phyloP scores from a whole-genome alignment of 768 basidiomycete species.

The Lactarius pseudohatsudake region DNA sequence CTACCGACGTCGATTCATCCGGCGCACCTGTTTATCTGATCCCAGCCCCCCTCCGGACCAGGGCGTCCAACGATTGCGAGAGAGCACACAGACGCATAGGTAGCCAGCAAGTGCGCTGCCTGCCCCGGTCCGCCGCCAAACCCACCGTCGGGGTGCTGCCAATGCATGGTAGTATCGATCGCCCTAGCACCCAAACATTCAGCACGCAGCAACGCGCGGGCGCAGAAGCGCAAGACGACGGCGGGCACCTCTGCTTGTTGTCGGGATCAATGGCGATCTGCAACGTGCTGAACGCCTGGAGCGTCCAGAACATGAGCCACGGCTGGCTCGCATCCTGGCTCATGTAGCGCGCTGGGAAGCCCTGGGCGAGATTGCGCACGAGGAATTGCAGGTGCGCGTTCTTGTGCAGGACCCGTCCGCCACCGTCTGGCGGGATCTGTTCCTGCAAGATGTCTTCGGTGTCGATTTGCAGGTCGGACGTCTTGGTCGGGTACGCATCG shows the following conservation, averaged over 20 bases:
- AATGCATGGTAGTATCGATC: conserved; percentile 75
- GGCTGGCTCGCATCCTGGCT: conserved; percentile 93
- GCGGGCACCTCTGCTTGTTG: conserved; percentile 70
- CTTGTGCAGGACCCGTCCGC: conserved; percentile 50
- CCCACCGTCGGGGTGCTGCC: conserved; percentile 85
- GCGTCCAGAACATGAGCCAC: conserved; percentile 92
- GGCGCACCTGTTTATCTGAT: conserved; percentile 74
- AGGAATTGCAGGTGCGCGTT: conserved; percentile 76
- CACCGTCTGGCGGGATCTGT: conserved; percentile 45
- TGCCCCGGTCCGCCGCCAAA: conserved; percentile 93
- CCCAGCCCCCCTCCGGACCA: conserved; percentile 79
- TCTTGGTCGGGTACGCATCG: conserved; percentile 63
- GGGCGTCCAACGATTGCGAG: conserved; percentile 80
- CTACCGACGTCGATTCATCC: not conserved
- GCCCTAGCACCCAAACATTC: conserved; percentile 46
- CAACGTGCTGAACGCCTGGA: conserved; percentile 78
- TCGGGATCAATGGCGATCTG: conserved; percentile 77
- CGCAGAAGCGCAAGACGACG: not conserved
- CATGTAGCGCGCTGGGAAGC: conserved; percentile 76
- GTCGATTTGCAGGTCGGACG: conserved; percentile 59
- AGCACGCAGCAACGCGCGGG: conserved; percentile 9
- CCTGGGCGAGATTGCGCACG: conserved; percentile 66
- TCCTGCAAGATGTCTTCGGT: conserved; percentile 65
- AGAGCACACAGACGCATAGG: conserved; percentile 83
- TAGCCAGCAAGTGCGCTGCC: conserved; percentile 81